Percentiles rank a stretch among this genome's conserved stretches.
Evolutionary conservation across 305 asterid species (phyloP).

Genomic region (Rubia tinctorum): DNA sequence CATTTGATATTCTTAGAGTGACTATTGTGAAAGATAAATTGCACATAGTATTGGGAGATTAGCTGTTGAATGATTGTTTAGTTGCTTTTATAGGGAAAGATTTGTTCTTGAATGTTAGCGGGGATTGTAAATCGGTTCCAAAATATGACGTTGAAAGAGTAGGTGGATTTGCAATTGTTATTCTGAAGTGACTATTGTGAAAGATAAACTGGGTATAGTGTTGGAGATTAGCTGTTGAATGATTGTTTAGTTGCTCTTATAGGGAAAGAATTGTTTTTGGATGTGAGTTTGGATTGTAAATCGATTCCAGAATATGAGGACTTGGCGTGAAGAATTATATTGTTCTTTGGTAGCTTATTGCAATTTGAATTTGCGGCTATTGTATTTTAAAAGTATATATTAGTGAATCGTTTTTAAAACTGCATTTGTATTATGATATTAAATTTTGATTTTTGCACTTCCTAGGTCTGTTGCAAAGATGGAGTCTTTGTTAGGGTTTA

Average conservation of each 20-base stretch:
- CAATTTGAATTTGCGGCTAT: background rate
- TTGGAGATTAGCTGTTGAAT: background rate
- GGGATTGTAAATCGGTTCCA: background rate
- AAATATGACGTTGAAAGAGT: too few relatives aligned
- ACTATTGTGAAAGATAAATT: too few relatives aligned
- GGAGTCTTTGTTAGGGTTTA: conserved; percentile 61
- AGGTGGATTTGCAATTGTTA: too few relatives aligned
- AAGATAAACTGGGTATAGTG: background rate
- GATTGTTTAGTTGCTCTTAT: background rate
- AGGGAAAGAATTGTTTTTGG: background rate
- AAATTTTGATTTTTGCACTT: background rate
- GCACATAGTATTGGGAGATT: background rate
- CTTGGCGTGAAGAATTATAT: background rate
- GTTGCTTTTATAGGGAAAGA: background rate
- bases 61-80: background rate
- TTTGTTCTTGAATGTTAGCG: background rate
- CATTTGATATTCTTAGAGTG: background rate
- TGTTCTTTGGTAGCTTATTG: background rate
- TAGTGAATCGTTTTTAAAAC: too few relatives aligned
- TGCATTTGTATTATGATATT: too few relatives aligned
- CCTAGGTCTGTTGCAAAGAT: conserved; percentile 16
- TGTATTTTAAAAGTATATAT: too few relatives aligned
- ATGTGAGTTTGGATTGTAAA: background rate
- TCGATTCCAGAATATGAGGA: background rate
- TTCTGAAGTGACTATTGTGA: too few relatives aligned